Evolutionary conservation across 495 filamentous ascomycete species (phyloP).

Genomic region (Apiosordaria backusii): DNA sequence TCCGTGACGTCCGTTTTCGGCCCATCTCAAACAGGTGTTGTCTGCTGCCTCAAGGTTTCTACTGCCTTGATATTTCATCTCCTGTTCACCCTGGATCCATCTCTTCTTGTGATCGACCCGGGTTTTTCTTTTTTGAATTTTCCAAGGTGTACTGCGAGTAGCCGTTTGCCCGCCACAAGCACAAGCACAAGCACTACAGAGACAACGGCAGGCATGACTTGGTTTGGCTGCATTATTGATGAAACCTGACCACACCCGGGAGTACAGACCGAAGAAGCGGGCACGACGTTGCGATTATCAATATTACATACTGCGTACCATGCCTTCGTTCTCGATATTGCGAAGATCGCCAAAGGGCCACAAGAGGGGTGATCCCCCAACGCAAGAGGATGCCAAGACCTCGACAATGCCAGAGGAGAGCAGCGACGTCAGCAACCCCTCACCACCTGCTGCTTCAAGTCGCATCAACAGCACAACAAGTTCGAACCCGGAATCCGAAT

Average conservation of each 20-base stretch:
- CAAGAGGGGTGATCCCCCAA: constrained; percentile 15
- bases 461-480: not conserved
- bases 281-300: constrained; percentile 12
- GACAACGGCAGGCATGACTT: not conserved
- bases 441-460: not conserved
- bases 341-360: constrained; percentile 24
- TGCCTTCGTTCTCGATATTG: constrained; percentile 34
- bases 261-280: constrained; percentile 8
- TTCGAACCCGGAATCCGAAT: not conserved
- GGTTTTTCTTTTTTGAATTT: not conserved
- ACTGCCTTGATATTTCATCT: constrained; percentile 1
- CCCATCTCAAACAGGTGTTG: not conserved
- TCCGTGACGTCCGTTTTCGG: not conserved
- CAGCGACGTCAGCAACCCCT: not conserved
- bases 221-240: constrained; percentile 12
- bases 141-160: not conserved
- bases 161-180: constrained; percentile 4
- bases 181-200: not conserved
- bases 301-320: constrained; percentile 4
- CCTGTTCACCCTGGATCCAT: not conserved
- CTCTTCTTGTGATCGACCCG: not conserved
- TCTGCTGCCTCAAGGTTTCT: not conserved
- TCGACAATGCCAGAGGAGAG: not conserved
- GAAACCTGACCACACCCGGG: not conserved
- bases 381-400: constrained; percentile 21